Evolutionary conservation across 441 rosid species (phyloP).

Genomic region (Gossypium trilobum): DNA sequence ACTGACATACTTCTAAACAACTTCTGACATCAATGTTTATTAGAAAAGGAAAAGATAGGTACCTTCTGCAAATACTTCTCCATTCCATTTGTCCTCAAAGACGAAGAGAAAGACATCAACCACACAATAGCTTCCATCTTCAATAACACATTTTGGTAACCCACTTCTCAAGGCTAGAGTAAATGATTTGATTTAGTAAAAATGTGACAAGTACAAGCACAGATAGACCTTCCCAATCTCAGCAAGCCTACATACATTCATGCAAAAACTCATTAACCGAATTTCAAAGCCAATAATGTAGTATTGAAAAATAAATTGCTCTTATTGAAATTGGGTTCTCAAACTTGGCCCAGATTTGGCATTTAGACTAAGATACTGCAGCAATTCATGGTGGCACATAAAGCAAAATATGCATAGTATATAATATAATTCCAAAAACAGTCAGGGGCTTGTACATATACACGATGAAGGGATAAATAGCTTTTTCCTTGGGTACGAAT

Average conservation of each 20-base stretch:
- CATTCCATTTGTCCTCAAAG: background rate
- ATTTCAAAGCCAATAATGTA: background rate
- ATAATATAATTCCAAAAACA: background rate
- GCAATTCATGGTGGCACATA: background rate
- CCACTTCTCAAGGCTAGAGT: background rate
- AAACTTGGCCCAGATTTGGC: constrained; percentile 6
- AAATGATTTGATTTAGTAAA: background rate
- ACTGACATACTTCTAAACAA: background rate
- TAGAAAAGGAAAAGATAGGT: background rate
- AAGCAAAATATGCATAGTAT: background rate
- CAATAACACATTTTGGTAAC: background rate
- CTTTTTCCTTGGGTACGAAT: background rate
- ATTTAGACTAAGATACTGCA: background rate
- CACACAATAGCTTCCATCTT: background rate
- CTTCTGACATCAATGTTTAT: background rate
- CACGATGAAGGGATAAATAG: background rate
- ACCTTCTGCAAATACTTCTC: background rate
- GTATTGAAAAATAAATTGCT: background rate
- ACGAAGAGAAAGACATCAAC: background rate
- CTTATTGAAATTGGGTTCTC: background rate
- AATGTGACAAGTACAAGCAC: background rate
- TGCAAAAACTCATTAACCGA: background rate
- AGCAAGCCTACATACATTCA: background rate
- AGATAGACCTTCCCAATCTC: background rate
- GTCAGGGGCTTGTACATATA: background rate